phyloP scores from a whole-genome alignment of 768 basidiomycete genomes.

The Hirschioporus abietinus region DNA sequence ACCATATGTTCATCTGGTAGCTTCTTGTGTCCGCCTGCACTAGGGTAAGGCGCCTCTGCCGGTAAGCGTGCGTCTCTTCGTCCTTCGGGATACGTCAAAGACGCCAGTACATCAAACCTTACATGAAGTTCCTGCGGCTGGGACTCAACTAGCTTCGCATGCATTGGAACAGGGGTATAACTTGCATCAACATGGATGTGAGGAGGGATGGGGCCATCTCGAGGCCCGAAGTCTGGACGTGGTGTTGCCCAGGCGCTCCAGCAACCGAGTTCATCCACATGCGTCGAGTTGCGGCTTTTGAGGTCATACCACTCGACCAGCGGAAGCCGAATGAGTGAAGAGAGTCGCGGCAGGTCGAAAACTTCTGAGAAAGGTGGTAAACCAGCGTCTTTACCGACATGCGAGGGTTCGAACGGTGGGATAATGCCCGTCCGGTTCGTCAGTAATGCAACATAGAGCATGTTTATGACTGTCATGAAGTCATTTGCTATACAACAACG shows the following conservation, averaged over 20 bases:
- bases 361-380: constrained; percentile 35
- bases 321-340: constrained; percentile 37
- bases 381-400: constrained; percentile 30
- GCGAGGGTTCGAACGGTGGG: constrained; percentile 36
- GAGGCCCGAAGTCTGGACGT: constrained; percentile 14
- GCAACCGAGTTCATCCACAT: constrained; percentile 25
- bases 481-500: constrained; percentile 77
- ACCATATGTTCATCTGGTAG: constrained; percentile 17
- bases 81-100: constrained; percentile 6
- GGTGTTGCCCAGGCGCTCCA: constrained; percentile 18
- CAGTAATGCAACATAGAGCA: constrained; percentile 35
- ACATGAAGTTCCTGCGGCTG: constrained; percentile 3
- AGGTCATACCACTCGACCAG: constrained; percentile 63
- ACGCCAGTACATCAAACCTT: constrained; percentile 6
- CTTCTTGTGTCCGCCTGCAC: constrained; percentile 13
- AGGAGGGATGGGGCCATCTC: constrained; percentile 19
- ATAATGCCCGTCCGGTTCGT: constrained; percentile 36
- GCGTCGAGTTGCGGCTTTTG: constrained; percentile 38
- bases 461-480: constrained; percentile 62
- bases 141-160: constrained; percentile 8
- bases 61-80: constrained; percentile 15
- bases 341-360: constrained; percentile 36
- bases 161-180: constrained; percentile 22
- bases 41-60: constrained; percentile 8
- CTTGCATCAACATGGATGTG: constrained; percentile 28